Evolutionary conservation across 306 rosid species (phyloP).

Genomic region (Trichosanthes truncata): DNA sequence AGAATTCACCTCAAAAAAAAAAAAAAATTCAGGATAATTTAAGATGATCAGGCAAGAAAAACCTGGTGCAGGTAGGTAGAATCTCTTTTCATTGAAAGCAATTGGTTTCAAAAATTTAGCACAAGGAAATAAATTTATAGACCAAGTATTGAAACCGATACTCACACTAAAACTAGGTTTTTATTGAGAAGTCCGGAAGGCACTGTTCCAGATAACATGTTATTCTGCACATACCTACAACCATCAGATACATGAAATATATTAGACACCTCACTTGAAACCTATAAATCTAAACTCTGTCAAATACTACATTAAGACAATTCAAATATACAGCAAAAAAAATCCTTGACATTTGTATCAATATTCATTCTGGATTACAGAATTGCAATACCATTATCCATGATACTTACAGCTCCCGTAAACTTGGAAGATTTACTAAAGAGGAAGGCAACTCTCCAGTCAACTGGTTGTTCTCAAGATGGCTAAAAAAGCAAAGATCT

Average conservation of each 20-base stretch:
- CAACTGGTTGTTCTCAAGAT: slow-evolving; percentile 87
- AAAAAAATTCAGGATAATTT: background rate
- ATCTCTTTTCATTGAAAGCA: background rate
- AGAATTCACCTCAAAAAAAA: background rate
- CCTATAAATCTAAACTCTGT: background rate
- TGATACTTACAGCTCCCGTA: slow-evolving; percentile 72
- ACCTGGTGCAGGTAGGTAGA: background rate
- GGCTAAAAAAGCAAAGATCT: slow-evolving; percentile 44
- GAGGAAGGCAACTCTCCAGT: slow-evolving; percentile 59
- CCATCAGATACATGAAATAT: slow-evolving; percentile 17
- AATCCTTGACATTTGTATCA: background rate
- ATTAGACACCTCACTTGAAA: background rate
- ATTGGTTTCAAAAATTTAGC: background rate
- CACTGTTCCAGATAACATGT: slow-evolving; percentile 63
- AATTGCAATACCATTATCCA: background rate
- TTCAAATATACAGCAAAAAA: background rate
- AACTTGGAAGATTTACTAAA: slow-evolving; percentile 55
- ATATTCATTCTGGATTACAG: background rate
- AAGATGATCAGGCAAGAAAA: background rate
- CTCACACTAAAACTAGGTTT: slow-evolving; percentile 57
- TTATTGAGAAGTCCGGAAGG: slow-evolving; percentile 52
- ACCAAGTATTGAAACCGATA: slow-evolving; percentile 11
- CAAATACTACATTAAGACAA: background rate
- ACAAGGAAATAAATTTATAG: background rate
- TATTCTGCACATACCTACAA: slow-evolving; percentile 79